These are phyloP conservation scores for Termitomyces sp. DNA, from an alignment of 768 basidiomycete species.

Conservation along the genomic window DNA sequence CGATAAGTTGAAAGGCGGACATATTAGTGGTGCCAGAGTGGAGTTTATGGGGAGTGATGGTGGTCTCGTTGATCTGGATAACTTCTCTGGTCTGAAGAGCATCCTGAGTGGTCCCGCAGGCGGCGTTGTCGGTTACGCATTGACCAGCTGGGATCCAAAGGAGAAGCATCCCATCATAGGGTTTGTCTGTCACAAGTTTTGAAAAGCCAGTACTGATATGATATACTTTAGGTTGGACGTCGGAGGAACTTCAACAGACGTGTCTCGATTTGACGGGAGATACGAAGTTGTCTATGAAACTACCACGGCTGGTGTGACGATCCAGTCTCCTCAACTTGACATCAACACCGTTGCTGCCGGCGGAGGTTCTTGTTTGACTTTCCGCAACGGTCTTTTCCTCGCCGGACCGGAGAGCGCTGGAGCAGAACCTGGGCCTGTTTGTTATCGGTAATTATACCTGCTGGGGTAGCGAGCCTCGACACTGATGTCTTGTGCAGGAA, in stretches of 20 bases:
- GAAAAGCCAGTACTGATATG: neutral
- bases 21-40: conserved; percentile 59
- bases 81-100: conserved; percentile 91
- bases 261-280: conserved; percentile 85
- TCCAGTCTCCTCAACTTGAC: conserved; percentile 89
- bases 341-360: conserved; percentile 97
- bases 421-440: conserved; percentile 89
- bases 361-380: conserved; percentile 85
- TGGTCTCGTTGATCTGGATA: conserved; percentile 69
- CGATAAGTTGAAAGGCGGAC: conserved; percentile 57
- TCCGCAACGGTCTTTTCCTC: conserved; percentile 85
- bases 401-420: conserved; percentile 93
- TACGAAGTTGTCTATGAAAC: conserved; percentile 95
- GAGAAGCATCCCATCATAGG: conserved; percentile 76
- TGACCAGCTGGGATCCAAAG: conserved; percentile 84
- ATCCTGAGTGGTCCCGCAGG: conserved; percentile 93
- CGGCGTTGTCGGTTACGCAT: conserved; percentile 91
- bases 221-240: conserved; percentile 62
- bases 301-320: conserved; percentile 89
- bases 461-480: neutral
- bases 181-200: conserved; percentile 32
- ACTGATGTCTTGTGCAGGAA: conserved; percentile 45
- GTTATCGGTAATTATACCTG: conserved; percentile 56
- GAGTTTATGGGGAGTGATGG: conserved; percentile 98
- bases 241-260: conserved; percentile 95